Conservation (phyloP, 2,329 filamentous ascomycete species). For the Paraphoma sp. region DNA sequence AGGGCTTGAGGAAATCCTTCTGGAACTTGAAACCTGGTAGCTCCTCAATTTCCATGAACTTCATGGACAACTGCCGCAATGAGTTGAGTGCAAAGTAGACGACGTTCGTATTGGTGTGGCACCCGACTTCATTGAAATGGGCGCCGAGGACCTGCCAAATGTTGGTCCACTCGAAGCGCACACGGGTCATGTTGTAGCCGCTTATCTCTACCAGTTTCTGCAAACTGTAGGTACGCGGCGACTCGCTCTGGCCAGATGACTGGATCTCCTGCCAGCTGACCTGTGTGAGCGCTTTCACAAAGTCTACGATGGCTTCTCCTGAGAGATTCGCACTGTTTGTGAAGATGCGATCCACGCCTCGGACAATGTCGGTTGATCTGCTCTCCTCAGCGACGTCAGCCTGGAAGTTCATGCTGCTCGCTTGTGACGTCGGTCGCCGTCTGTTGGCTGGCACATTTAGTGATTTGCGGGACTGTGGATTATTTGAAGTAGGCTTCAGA, state of each 20-base stretch:
- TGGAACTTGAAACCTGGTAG: constrained; percentile 99
- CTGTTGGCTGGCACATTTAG: constrained; percentile 65
- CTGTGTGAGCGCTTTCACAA: constrained; percentile 88
- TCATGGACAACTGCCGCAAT: constrained; percentile 93
- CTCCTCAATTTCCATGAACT: constrained; percentile 98
- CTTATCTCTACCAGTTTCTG: constrained; percentile 99
- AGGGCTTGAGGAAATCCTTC: constrained; percentile 98
- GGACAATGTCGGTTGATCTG: constrained; percentile 89
- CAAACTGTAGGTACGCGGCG: constrained; percentile 92
- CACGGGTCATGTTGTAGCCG: constrained; percentile 99
- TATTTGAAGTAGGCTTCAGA: constrained; percentile 72
- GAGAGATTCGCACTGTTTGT: constrained; percentile 93
- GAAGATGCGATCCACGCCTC: constrained; percentile 93
- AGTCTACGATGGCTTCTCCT: constrained; percentile 93
- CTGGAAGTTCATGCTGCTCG: constrained; percentile 60
- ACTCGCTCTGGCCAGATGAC: constrained; percentile 94
- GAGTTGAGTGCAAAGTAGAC: constrained; percentile 98
- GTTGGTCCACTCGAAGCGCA: constrained; percentile 96
- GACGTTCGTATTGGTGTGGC: constrained; percentile 93
- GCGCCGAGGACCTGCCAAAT: constrained; percentile 98
- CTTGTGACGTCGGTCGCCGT: constrained; percentile 54
- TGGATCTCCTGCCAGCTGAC: constrained; percentile 99
- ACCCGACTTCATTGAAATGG: constrained; percentile 98
- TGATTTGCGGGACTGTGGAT: constrained; percentile 68
- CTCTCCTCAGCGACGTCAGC: constrained; percentile 90